Base-by-base conservation (phyloP, 169 alveolate species). In the Theileria parva region DNA sequence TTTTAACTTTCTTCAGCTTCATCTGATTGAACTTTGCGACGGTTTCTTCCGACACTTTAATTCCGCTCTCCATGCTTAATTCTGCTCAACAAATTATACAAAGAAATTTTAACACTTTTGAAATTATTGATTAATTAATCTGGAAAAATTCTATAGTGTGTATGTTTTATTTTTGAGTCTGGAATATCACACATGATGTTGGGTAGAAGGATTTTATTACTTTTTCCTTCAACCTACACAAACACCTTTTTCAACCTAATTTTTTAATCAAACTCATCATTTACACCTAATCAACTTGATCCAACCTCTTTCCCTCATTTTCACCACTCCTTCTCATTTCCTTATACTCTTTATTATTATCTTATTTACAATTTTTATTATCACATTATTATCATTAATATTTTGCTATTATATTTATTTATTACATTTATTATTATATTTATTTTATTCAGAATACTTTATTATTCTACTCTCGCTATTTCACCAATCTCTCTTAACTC, bases 21-120 rank as follows among this genome's bases (percentile, higher is more conserved):
- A 90, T 86, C 61, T 86, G 84, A 55, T 73, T 87, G 83, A 77
- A 90, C 80, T 75, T 88, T 32, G 79, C 77, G 69, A 90, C 79
- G 78, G 93, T 78, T 53, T 79, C 91, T 64, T 86, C 89, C n/a
- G 85, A 80, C 25, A 90, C 94, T 51, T 84, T 77, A 77, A 90
- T 90, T 17, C 94, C 94, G 74, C 94, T 90, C 67, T 86, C 89
- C 94, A 90, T 90, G 86, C 77, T 86, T 32, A 53, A 25, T 39
- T 13, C 17, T n/a, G 12, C 19, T 34, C 32, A 37, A 25, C 34
- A 65, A 37, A 65, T 19, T 65, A 12, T 37, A 65, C 34, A 25
- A 57, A 8, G 34, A 17, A 11, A n/a, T 6, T 19, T 21, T 8
- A 57, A 11, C 5, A 8, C 2, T 6, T 57, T 21, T 57, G 37